Base-by-base conservation (phyloP, 129 eudicot species). In the Helianthus annuus region DNA sequence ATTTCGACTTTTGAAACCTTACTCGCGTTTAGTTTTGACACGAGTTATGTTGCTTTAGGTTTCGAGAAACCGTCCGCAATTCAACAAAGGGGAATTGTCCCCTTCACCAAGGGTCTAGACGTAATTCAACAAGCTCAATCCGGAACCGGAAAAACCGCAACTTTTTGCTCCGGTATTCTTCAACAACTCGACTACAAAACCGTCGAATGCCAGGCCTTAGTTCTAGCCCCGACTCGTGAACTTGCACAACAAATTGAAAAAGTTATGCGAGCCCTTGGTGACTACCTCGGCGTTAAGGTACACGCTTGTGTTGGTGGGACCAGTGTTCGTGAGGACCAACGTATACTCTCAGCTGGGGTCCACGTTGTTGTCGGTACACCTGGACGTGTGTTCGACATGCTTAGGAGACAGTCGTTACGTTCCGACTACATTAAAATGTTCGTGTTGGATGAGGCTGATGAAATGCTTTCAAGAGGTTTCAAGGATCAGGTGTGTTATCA, bases 391-490 rank as follows among this genome's bases (percentile, higher is more conserved):
- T 70, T 78, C 63, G 76, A 78, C 57, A 78, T 78, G 82, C 58
- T 78, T 76, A 42, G 57, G 6, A 70, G 82, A 48, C 72, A 70
- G 66, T 78, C 82, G 1, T 54, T 78, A 2, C 72, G 77, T 7
- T 64, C 72, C 9, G 82, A 78, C 22, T 40, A 62, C 51, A 78
- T 78, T 7, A 78, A 78, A 32, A 78, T 78, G 82, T 78, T 78
- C 42, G 82, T 78, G 39, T 44, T 78, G 24, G 82, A 78, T 38
- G 82, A 78, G 14, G 76, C 82, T n/a, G 82, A 78, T 78, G 82
- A 78, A 64, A 78, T 78, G 82, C 77, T 78, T 70, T 78, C 77
- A 7, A 19, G 76, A 55, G 82, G 82, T 62, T 78, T 70, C 77
- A 78, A 70, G 71, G 82, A 78, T 63, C 82, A 78, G 82, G 81